These are phyloP conservation scores for Carnegiea gigantea DNA, from an alignment of 179 eudicot species.

Conservation along the genomic window DNA sequence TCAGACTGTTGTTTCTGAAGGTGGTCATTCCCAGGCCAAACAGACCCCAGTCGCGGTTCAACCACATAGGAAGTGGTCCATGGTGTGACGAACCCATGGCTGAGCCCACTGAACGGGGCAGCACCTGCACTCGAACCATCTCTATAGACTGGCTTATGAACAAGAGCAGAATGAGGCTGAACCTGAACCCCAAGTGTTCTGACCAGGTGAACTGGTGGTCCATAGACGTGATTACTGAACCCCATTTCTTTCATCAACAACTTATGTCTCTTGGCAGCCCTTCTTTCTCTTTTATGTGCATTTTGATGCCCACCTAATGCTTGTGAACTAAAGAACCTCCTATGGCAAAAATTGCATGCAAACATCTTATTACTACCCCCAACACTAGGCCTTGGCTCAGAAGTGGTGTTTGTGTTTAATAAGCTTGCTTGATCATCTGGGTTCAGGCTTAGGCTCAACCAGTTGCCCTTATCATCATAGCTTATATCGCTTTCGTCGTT, in stretches of 20 bases:
- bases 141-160: slow-evolving; percentile 27
- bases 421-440: slow-evolving; percentile 13
- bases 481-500: neutral
- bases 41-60: slow-evolving; percentile 17
- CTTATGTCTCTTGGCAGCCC: slow-evolving; percentile 37
- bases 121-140: slow-evolving; percentile 13
- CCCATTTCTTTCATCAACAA: slow-evolving; percentile 33
- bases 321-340: slow-evolving; percentile 44
- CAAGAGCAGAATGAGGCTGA: slow-evolving; percentile 38
- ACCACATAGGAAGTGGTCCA: slow-evolving; percentile 13
- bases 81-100: slow-evolving; percentile 14
- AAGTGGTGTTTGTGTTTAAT: neutral
- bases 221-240: neutral
- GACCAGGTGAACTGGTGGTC: slow-evolving; percentile 18
- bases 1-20: slow-evolving; percentile 18
- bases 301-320: slow-evolving; percentile 55
- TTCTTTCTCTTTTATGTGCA: slow-evolving; percentile 47
- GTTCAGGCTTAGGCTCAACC: slow-evolving; percentile 29
- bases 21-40: slow-evolving; percentile 45
- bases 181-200: slow-evolving; percentile 42
- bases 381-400: neutral
- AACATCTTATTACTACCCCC: slow-evolving; percentile 19
- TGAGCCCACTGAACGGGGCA: slow-evolving; percentile 14
- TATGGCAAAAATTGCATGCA: slow-evolving; percentile 36
- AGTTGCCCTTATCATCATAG: slow-evolving; percentile 10